A percentile compares a stretch with the other conserved stretches of the same genome.
Evolutionary conservation across 75 land plant genomes (phyloP).

Genomic region (Isoetes taiwanensis): DNA sequence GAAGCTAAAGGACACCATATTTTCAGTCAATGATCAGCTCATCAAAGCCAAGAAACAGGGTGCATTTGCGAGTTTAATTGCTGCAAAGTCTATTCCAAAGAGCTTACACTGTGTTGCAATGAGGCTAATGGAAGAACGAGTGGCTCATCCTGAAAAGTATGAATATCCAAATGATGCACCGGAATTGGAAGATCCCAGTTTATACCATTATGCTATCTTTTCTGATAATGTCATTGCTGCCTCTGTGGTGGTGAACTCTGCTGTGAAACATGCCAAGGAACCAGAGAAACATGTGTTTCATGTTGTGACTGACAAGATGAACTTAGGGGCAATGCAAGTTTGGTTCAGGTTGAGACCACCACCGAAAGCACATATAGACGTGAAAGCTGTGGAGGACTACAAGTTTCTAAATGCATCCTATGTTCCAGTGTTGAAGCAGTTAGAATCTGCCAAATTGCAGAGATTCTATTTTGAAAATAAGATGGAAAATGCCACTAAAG

Average conservation of each 20-base stretch:
- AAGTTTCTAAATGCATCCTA: constrained; percentile 56
- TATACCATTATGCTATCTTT: constrained; percentile 73
- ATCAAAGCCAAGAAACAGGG: constrained; percentile 60
- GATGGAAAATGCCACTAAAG: constrained; percentile 50
- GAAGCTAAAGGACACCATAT: constrained; percentile 78
- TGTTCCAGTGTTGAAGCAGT: constrained; percentile 45
- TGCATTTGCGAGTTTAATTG: constrained; percentile 50
- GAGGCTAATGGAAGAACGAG: constrained; percentile 62
- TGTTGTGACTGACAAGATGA: constrained; percentile 68
- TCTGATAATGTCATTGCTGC: constrained; percentile 82
- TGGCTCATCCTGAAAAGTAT: constrained; percentile 53
- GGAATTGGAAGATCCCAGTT: constrained; percentile 48
- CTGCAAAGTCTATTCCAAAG: constrained; percentile 84
- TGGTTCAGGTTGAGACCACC: constrained; percentile 60
- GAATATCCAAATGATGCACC: constrained; percentile 24
- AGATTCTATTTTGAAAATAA: constrained; percentile 36
- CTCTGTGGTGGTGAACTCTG: constrained; percentile 59
- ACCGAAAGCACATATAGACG: constrained; percentile 41
- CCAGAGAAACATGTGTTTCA: constrained; percentile 71
- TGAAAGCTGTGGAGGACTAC: constrained; percentile 61
- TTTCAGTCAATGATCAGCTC: constrained; percentile 68
- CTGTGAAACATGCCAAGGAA: constrained; percentile 41
- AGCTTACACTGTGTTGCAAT: constrained; percentile 79
- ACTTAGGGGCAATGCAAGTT: constrained; percentile 59
- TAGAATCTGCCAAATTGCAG: constrained; percentile 43